Evolutionary conservation across 2,329 filamentous ascomycete species (phyloP), one percentile per base, ranked within the genome.

Genomic region (Pseudocercospora fuligena): DNA sequence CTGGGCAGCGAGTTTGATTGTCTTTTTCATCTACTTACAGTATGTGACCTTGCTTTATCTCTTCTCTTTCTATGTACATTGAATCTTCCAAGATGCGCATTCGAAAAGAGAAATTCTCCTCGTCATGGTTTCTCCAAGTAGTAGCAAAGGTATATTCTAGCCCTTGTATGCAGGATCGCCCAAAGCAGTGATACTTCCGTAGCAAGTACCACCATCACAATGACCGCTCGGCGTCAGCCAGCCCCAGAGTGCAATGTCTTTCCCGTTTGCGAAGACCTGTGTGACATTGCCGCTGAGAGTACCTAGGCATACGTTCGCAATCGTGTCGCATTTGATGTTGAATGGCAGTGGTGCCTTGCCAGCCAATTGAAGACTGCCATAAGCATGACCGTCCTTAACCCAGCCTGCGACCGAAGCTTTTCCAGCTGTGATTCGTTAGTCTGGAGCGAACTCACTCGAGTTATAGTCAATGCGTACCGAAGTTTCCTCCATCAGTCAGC

Each of bases 301-400:
- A 21, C 63, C 63, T 12, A 63, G 14, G 36, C 66, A 65, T 12
- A 63, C 63, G 19, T 68, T 56, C 9, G 59, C 46, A 31, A 27
- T 36, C 12, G 53, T 23, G 25, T 68, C 57, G 46, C 66, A 68
- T n/a, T 60, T 46, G 63, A 68, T 65, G 11, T 63, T 61, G 60
- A 65, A 68, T n/a, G 66, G 66, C 46, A 63, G 46, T 3, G 66
- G 63, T 19, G 63, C 63, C 40, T 40, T 31, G 11, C 66, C 66
- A 23, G 63, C 63, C 12, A 65, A 53, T 21, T 68, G 29, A 9
- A 60, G 23, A 2, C 63, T 57, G 19, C 59, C 66, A 25, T 65
- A 68, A 9, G 58, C 66, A 33, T 60, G 66, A 23, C 66, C 66
- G 31, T 68, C 60, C 29, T 68, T 60, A 33, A 68, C 65, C 66